Percentiles rank a stretch among this genome's conserved stretches.
phyloP scores from a whole-genome alignment of 768 basidiomycete genomes.

The Chlorophyllum brunneum region DNA sequence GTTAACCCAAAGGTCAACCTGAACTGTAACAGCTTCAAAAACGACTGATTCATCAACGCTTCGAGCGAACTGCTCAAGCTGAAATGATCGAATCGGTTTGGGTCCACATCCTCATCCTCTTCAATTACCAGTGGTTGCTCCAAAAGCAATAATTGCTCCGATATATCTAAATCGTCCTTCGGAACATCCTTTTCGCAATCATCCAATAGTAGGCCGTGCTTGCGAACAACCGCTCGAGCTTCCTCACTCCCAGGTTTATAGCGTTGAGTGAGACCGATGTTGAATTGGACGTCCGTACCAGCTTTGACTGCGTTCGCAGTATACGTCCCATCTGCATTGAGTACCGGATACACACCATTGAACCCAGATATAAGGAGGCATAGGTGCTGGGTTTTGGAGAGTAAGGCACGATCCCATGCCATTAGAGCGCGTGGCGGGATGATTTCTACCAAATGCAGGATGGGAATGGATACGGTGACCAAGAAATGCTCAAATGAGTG shows the following conservation, averaged over 20 bases:
- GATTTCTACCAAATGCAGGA: conserved; percentile 43
- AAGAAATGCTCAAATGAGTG: conserved; percentile 42
- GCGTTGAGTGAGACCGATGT: conserved; percentile 53
- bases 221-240: conserved; percentile 43
- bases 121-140: conserved; percentile 16
- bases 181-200: conserved; percentile 39
- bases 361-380: conserved; percentile 63
- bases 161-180: not conserved
- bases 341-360: conserved; percentile 48
- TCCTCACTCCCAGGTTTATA: conserved; percentile 60
- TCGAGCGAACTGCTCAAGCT: conserved; percentile 64
- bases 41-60: conserved; percentile 51
- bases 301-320: conserved; percentile 28
- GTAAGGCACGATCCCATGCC: conserved; percentile 69
- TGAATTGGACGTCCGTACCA: conserved; percentile 43
- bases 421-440: conserved; percentile 64
- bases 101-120: conserved; percentile 30
- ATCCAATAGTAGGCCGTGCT: conserved; percentile 42
- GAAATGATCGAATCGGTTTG: conserved; percentile 51
- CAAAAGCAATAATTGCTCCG: conserved; percentile 15
- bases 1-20: conserved; percentile 50
- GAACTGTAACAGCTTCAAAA: conserved; percentile 50
- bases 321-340: conserved; percentile 40
- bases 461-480: conserved; percentile 54
- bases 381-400: conserved; percentile 53